Evolutionary conservation across 208 protist genomes (phyloP).

Genomic region (Herpetomonas muscarum): DNA sequence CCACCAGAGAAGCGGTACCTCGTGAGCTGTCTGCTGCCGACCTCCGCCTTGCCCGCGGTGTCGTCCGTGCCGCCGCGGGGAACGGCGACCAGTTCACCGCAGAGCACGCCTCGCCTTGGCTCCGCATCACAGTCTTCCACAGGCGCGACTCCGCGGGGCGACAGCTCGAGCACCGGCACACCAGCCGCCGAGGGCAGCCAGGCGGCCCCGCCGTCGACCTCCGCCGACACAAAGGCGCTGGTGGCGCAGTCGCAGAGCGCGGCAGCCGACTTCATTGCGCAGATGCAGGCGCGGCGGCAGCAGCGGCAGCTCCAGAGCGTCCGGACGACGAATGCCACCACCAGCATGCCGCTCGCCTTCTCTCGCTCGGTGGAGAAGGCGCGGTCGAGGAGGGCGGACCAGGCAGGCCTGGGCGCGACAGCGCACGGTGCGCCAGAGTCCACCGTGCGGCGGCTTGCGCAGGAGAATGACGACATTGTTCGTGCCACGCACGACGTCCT

Average conservation of each 20-base stretch:
- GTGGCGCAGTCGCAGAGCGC: conserved; percentile 3
- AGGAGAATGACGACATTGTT: conserved; percentile 5
- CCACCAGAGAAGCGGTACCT: conserved; percentile 14
- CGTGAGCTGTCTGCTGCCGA: conserved; percentile 19
- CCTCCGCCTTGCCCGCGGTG: conserved; percentile 5
- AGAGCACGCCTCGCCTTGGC: no score
- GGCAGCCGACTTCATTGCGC: conserved; percentile 13
- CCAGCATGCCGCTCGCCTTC: neutral
- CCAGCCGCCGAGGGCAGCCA: no score
- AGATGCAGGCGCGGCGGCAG: conserved; percentile 9
- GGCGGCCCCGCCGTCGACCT: neutral
- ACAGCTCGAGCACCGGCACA: no score
- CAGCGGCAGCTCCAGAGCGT: conserved; percentile 13
- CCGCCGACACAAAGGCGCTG: neutral
- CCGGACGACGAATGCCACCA: neutral
- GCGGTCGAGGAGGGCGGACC: neutral
- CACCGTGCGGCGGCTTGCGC: neutral
- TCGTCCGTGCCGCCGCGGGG: neutral
- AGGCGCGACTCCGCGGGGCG: no score
- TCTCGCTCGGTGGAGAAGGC: conserved; percentile 4
- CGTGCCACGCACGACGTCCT: neutral
- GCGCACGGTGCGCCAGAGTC: neutral
- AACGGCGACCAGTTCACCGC: neutral
- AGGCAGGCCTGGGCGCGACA: neutral
- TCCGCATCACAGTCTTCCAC: no score